Base-by-base conservation (phyloP, 139 green algal genomes). In the Edaphochlamys debaryana region DNA sequence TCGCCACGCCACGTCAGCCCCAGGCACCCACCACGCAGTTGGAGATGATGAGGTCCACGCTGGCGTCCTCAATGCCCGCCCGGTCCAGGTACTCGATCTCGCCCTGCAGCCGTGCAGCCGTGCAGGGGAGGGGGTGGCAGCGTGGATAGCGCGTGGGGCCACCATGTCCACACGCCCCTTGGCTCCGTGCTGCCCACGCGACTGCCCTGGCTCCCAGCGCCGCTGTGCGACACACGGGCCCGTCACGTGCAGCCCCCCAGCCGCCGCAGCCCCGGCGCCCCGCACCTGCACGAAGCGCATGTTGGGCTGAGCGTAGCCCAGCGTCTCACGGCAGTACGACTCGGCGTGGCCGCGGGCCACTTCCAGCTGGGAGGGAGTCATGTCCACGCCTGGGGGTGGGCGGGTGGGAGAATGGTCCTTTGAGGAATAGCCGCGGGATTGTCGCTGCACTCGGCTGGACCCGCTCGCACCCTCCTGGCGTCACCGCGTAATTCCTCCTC, bases 1-100 rank as follows among this genome's bases (percentile, higher is more conserved):
- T n/a, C n/a, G n/a, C n/a, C n/a, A n/a, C n/a, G n/a, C n/a, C n/a
- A n/a, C n/a, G n/a, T n/a, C n/a, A n/a, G n/a, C n/a, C n/a, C n/a
- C n/a, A n/a, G n/a, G n/a, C n/a, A n/a, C 86, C 58, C 63, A 91
- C 87, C 64, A 98, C 96, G 88, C 96, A 99, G 90, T 99, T 99
- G 37, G 89, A 96, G 85, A 99, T 98, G 69, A 98, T 90, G 20
- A 99, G 68, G 88, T 99, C 96, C 32, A 98, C 79, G 48, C 67
- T 86, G 37, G 56, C 85, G 50, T 97, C 92, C 27, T 86, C 60
- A 25, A 98, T 89, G 45, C 94, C 93, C 32, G 93, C 95, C 20
- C 81, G 69, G 19, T 93, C 91, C 40, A 99, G 86, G 73, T 97
- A 84, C 91, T 99, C 97, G 30, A 99, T 99, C 54, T 95, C 85